Conservation (phyloP, 1,139 yeast species). For the Pneumocystis murina region DNA sequence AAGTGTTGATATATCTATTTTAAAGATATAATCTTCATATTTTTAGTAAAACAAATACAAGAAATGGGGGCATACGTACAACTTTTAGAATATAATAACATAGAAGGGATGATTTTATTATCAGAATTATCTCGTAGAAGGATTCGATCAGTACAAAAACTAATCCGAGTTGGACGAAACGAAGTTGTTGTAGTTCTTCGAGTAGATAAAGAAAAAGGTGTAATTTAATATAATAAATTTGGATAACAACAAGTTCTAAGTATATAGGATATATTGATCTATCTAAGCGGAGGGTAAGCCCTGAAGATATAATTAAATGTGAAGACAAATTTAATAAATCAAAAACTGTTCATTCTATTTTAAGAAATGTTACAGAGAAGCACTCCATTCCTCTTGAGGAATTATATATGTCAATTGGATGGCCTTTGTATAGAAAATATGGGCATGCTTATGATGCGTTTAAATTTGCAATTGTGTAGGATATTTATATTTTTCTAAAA, state of each 20-base stretch:
- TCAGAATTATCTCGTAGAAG: constrained; percentile 97
- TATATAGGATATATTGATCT: constrained; percentile 59
- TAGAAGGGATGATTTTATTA: constrained; percentile 95
- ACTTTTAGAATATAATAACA: constrained; percentile 87
- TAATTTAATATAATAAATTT: not conserved
- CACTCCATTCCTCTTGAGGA: constrained; percentile 75
- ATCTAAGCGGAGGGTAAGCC: constrained; percentile 94
- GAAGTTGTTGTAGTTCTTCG: constrained; percentile 98
- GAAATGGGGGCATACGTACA: constrained; percentile 42
- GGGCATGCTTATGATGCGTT: constrained; percentile 98
- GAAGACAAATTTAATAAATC: constrained; percentile 96
- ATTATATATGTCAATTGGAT: constrained; percentile 76
- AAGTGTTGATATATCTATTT: not conserved
- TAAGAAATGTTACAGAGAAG: constrained; percentile 97
- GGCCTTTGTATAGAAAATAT: constrained; percentile 92
- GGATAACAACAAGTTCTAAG: not conserved
- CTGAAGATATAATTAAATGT: constrained; percentile 93
- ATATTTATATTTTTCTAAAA: not conserved
- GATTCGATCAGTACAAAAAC: constrained; percentile 91
- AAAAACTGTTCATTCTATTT: constrained; percentile 90
- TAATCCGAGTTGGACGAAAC: constrained; percentile 94
- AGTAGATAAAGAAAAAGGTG: constrained; percentile 94
- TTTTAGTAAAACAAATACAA: constrained; percentile 17
- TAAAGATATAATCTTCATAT: not conserved
- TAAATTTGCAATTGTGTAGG: constrained; percentile 69